These are phyloP conservation scores for Phytopythium sindhum DNA, from an alignment of 352 stramenopile species.

Conservation along the genomic window DNA sequence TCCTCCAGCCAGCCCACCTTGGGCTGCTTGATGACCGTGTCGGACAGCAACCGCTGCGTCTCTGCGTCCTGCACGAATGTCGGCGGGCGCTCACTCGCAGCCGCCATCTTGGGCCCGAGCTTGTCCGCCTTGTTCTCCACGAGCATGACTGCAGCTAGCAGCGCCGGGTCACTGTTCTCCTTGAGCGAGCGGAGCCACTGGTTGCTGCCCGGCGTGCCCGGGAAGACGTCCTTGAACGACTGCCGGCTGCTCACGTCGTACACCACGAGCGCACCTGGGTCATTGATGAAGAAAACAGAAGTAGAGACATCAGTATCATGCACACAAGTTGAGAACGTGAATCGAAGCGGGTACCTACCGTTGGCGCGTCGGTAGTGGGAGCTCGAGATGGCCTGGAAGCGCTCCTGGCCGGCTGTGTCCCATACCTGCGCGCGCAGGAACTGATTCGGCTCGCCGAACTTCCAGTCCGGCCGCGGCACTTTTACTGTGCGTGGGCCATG, in stretches of 20 bases:
- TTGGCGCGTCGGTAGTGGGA: conserved; percentile 66
- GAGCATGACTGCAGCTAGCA: conserved; percentile 61
- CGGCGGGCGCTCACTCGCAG: conserved; percentile 21
- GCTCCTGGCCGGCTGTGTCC: conserved; percentile 68
- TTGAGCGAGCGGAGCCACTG: conserved; percentile 65
- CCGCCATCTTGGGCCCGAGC: conserved; percentile 24
- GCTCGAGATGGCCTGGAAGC: conserved; percentile 70
- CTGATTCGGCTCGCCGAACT: conserved; percentile 61
- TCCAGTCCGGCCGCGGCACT: conserved; percentile 64
- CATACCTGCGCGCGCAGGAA: conserved; percentile 68
- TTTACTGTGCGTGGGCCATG: conserved; percentile 29
- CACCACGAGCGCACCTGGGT: conserved; percentile 54
- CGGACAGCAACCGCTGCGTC: conserved; percentile 38
- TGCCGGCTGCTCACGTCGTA: conserved; percentile 61
- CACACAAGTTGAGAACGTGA: background rate
- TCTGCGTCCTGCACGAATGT: conserved; percentile 47
- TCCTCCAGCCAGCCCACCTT: conserved; percentile 58
- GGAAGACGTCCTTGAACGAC: conserved; percentile 70
- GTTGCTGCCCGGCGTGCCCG: conserved; percentile 36
- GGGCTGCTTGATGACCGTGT: conserved; percentile 45
- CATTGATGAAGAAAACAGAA: background rate
- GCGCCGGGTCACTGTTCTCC: conserved; percentile 48
- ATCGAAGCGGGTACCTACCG: conserved; percentile 18
- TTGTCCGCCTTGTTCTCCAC: conserved; percentile 77
- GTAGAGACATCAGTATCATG: background rate